Percentiles rank a stretch among this genome's conserved stretches.
These are phyloP conservation scores for Myriosclerotinia scirpicola DNA, from an alignment of 2,329 filamentous ascomycete genomes.

Conservation along the genomic window DNA sequence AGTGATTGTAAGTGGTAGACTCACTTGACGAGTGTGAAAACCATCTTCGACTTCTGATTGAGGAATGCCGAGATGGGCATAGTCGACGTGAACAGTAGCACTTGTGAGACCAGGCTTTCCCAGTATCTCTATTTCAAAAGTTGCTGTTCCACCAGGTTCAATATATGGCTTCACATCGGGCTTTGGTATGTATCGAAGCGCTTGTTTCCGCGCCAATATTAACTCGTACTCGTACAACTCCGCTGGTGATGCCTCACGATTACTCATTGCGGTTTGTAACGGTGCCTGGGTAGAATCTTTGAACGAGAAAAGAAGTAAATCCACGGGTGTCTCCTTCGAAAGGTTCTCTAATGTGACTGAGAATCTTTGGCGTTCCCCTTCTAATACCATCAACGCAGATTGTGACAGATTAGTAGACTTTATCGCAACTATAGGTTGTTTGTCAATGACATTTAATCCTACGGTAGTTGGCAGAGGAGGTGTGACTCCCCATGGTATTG, in stretches of 20 bases:
- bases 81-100: conserved; percentile 80
- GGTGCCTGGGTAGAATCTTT: conserved; percentile 82
- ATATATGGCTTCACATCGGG: conserved; percentile 59
- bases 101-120: conserved; percentile 82
- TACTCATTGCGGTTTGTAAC: conserved; percentile 71
- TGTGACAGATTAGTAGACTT: conserved; percentile 78
- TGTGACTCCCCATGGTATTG: conserved; percentile 29
- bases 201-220: conserved; percentile 72
- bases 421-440: conserved; percentile 75
- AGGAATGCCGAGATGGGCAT: conserved; percentile 73
- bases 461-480: conserved; percentile 49
- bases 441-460: conserved; percentile 71
- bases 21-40: conserved; percentile 83
- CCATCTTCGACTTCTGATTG: conserved; percentile 66
- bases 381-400: conserved; percentile 85
- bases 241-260: conserved; percentile 72
- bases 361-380: conserved; percentile 80
- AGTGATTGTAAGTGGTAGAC: conserved; percentile 78
- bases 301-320: conserved; percentile 85
- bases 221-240: conserved; percentile 87
- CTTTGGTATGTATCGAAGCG: conserved; percentile 56
- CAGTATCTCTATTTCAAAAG: conserved; percentile 79
- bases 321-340: conserved; percentile 68
- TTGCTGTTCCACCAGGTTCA: conserved; percentile 63
- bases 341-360: conserved; percentile 78